Evolutionary conservation across 106 monocot species (phyloP), one percentile per base, ranked within the genome.

Genomic region (Dactylorhiza incarnata): DNA sequence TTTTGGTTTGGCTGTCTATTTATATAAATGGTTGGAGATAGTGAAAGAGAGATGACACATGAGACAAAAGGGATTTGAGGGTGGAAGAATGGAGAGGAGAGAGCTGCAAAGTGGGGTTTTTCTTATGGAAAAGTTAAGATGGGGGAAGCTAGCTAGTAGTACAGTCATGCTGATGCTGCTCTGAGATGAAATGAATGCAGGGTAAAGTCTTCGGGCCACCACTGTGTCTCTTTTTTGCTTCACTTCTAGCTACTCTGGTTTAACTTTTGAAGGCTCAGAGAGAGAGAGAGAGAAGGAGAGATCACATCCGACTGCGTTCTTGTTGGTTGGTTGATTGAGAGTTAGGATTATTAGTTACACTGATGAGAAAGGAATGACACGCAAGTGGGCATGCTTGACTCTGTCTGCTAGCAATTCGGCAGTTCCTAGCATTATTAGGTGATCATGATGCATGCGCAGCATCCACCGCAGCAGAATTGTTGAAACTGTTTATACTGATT

Each of bases 91-190:
- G 58, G 8, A 59, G 58, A 54, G n/a, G 8, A 59, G n/a, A 59
- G 58, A 37, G 3, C 43, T 74, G 74, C 58, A 59, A 59, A 65
- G 65, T 26, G 12, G 65, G 65, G 65, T 9, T 25, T 55, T 43
- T 51, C n/a, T 12, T 49, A 17, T 74, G 54, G 54, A 74, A 37
- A 37, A 37, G 37, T 37, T 37, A 19, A n/a, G 66, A 16, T 49
- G 65, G 45, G 17, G 55, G 55, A 72, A 26, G 79, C 13, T 10
- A n/a, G n/a, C n/a, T n/a, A n/a, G n/a, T n/a, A n/a, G 65, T 80
- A 65, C 79, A 65, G 80, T 80, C 45, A 74, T 74, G 73, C 80
- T 79, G 72, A 79, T 79, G 79, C 45, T 61, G 49, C 29, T 72
- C 73, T 72, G 79, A 73, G 49, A 77, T 15, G 65, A 63, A 73